These are phyloP conservation scores for Suillus clintonianus DNA, from an alignment of 768 basidiomycete genomes.

Conservation along the genomic window DNA sequence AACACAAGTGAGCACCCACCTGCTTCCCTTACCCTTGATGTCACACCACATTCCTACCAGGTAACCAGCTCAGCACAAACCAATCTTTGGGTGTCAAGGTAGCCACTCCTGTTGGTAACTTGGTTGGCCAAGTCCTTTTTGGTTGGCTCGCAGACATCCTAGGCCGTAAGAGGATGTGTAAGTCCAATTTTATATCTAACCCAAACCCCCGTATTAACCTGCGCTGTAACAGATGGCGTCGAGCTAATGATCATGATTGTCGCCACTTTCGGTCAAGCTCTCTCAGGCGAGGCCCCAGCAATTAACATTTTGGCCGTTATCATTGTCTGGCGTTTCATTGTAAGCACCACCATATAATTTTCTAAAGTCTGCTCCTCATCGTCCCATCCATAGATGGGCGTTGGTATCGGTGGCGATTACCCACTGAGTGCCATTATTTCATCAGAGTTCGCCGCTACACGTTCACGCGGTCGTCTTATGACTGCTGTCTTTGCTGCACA, in stretches of 20 bases:
- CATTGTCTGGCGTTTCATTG: conserved; percentile 83
- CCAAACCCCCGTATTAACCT: neutral
- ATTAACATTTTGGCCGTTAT: conserved; percentile 75
- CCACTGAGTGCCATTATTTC: conserved; percentile 85
- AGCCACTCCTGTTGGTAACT: conserved; percentile 74
- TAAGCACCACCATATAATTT: conserved; percentile 23
- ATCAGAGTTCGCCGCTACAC: conserved; percentile 83
- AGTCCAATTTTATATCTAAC: conserved; percentile 23
- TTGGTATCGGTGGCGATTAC: conserved; percentile 91
- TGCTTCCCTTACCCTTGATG: neutral
- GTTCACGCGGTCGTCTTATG: conserved; percentile 84
- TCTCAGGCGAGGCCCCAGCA: conserved; percentile 67
- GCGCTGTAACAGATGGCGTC: conserved; percentile 39
- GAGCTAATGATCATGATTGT: conserved; percentile 80
- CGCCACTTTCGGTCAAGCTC: conserved; percentile 76
- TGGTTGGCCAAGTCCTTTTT: conserved; percentile 76
- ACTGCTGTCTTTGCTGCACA: conserved; percentile 84
- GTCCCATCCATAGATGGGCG: conserved; percentile 51
- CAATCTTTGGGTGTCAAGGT: conserved; percentile 80
- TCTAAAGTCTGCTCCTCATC: neutral
- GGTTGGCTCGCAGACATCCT: conserved; percentile 79
- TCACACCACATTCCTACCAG: conserved; percentile 7
- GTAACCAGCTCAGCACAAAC: conserved; percentile 42
- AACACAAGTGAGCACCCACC: conserved; percentile 11
- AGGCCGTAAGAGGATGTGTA: conserved; percentile 82